Evolutionary conservation across 495 filamentous ascomycete genomes (phyloP), one percentile per base, ranked within the genome.

Genomic region (Neurospora sp.): DNA sequence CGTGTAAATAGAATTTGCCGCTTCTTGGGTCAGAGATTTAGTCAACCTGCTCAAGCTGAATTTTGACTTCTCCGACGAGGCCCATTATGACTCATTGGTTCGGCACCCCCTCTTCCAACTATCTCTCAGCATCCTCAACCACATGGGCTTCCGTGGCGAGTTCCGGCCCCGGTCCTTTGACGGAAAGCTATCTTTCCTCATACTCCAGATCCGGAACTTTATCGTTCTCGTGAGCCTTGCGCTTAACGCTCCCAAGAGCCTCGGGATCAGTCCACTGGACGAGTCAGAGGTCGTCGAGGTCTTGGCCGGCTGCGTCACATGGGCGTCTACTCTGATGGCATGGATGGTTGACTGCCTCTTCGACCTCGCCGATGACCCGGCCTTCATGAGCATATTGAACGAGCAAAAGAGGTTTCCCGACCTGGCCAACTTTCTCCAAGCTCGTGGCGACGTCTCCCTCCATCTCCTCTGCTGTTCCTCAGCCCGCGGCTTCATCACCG

Each of bases 171-270:
- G 91, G 27, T 86, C 81, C 39, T 85, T 92, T 35, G 79, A 88
- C 39, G 90, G 90, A 37, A 92, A 91, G 76, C 84, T 96, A 69
- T 88, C 93, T n/a, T 92, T 90, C 87, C 82, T 90, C 1, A 88
- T 90, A 41, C 82, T 97, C 42, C 90, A 92, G 78, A 83, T 94
- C 41, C 87, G 92, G 44, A 90, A 92, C 76, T 86, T 91, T 18
- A 88, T 91, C 5, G 84, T 92, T 46, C 85, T 91, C 72, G 89
- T 92, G 74, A 89, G 86, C 2, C 88, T 89, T 54, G 88, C 88
- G 74, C 89, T 82, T 80, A 85, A 84, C 75, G 79, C 82, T 76
- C 75, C 80, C 76, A 73, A 82, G 78, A 80, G 70, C 71, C 75
- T 78, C 70, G 73, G 79, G 74, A 80, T 85, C 44, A 86, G 80